These are phyloP conservation scores for Hortiboletus flavorubellus DNA, from an alignment of 768 basidiomycete species.

Conservation along the genomic window DNA sequence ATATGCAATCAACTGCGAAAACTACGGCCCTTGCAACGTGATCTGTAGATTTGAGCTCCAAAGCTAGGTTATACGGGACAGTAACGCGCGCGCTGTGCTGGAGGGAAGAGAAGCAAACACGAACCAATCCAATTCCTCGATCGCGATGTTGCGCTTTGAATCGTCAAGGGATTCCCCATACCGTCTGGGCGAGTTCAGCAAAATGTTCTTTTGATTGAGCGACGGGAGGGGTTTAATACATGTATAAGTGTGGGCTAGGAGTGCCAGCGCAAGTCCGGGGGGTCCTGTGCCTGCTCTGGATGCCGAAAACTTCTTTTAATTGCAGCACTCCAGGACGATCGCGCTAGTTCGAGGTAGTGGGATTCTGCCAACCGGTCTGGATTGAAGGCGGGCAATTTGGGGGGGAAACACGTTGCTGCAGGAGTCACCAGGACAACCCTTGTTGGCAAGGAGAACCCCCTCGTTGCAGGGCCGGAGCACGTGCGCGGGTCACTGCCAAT, in stretches of 20 bases:
- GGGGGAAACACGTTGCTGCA: slow-evolving; percentile 45
- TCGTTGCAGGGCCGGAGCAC: too few species aligned
- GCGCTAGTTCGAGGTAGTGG: slow-evolving; percentile 54
- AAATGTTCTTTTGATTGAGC: slow-evolving; percentile 71
- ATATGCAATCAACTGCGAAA: too few species aligned
- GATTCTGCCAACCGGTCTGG: slow-evolving; percentile 38
- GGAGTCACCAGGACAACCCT: too few species aligned
- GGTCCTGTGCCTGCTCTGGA: slow-evolving; percentile 71
- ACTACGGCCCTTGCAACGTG: neutral
- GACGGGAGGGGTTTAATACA: slow-evolving; percentile 54
- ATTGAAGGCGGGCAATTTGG: slow-evolving; percentile 42
- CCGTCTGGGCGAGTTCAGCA: slow-evolving; percentile 46
- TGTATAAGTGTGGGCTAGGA: slow-evolving; percentile 62
- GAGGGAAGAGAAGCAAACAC: slow-evolving; percentile 39
- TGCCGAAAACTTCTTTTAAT: neutral
- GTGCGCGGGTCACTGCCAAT: too few species aligned
- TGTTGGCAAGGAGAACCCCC: too few species aligned
- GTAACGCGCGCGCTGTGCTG: slow-evolving; percentile 21
- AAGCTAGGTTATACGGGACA: slow-evolving; percentile 15
- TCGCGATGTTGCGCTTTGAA: slow-evolving; percentile 33
- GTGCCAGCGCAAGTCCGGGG: slow-evolving; percentile 56
- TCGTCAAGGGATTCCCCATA: slow-evolving; percentile 6
- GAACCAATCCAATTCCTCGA: slow-evolving; percentile 64
- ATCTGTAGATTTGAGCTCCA: neutral
- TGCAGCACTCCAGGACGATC: neutral